phyloP scores from a whole-genome alignment of 2,329 filamentous ascomycete genomes.

The Talaromyces sp. region DNA sequence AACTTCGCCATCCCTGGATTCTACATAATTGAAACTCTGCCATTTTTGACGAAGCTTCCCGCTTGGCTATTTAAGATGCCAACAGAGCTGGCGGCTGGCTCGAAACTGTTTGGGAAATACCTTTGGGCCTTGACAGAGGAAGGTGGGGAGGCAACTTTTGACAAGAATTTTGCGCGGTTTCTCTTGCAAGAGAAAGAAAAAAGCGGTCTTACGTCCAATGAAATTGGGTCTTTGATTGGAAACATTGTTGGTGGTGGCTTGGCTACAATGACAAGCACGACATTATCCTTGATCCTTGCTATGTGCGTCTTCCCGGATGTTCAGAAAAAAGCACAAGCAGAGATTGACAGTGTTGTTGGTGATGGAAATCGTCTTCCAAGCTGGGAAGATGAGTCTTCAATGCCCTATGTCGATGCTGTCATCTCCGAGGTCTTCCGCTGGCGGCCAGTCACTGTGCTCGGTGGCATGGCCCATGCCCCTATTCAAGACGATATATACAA shows the following conservation, averaged over 20 bases:
- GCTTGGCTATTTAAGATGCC: not conserved
- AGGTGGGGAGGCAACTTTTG: not conserved
- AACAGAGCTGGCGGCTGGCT: not conserved
- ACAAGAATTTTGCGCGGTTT: not conserved
- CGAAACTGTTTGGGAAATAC: not conserved
- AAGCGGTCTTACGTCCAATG: not conserved
- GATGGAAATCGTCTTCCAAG: slow-evolving; percentile 41
- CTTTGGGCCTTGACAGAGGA: not conserved
- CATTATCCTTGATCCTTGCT: slow-evolving; percentile 24
- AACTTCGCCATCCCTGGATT: not conserved
- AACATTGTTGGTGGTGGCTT: slow-evolving; percentile 33
- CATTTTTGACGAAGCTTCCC: not conserved
- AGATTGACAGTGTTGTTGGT: slow-evolving; percentile 48
- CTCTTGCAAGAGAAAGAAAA: not conserved
- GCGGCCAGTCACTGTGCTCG: slow-evolving; percentile 35
- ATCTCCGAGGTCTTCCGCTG: slow-evolving; percentile 55
- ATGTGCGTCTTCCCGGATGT: not conserved
- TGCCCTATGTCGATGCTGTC: slow-evolving; percentile 43
- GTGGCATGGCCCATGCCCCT: slow-evolving; percentile 14
- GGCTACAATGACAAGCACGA: slow-evolving; percentile 36
- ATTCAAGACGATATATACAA: slow-evolving; percentile 35
- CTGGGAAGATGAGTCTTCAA: slow-evolving; percentile 23
- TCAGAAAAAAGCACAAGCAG: slow-evolving; percentile 39
- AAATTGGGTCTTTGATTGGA: slow-evolving; percentile 30
- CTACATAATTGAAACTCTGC: not conserved